Percentiles rank a stretch among this genome's conserved stretches.
phyloP scores from a whole-genome alignment of 805 yeast species.

The Suhomyces prunicola region DNA sequence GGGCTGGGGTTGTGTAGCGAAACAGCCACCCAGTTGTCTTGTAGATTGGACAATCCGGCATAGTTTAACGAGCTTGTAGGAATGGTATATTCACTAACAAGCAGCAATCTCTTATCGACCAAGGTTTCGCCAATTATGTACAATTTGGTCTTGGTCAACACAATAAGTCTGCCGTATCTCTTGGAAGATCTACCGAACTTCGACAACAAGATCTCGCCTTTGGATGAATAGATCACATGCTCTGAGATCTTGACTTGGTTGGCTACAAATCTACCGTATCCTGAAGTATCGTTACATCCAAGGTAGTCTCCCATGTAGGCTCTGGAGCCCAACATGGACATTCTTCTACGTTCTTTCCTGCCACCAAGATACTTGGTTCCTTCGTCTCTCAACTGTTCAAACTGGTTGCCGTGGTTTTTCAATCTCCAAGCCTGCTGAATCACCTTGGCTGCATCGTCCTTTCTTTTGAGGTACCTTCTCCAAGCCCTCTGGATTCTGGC shows the following conservation, averaged over 20 bases:
- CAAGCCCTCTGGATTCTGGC: constrained; percentile 96
- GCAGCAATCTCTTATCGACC: constrained; percentile 53
- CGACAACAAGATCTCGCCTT: constrained; percentile 76
- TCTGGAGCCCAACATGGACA: constrained; percentile 83
- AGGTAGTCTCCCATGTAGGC: constrained; percentile 94
- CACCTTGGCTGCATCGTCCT: constrained; percentile 80
- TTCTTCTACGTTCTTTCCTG: constrained; percentile 83
- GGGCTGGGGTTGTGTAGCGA: constrained; percentile 47
- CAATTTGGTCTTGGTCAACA: constrained; percentile 61
- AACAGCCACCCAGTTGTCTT: constrained; percentile 91
- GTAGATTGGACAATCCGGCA: constrained; percentile 67
- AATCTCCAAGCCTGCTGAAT: constrained; percentile 83
- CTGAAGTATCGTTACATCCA: constrained; percentile 69
- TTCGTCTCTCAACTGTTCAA: constrained; percentile 78
- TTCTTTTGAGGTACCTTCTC: constrained; percentile 75
- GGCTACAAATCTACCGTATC: constrained; percentile 72
- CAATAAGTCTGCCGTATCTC: constrained; percentile 67
- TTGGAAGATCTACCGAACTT: constrained; percentile 92
- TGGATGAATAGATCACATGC: constrained; percentile 68
- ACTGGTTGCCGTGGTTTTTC: constrained; percentile 75
- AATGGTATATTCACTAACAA: constrained; percentile 61
- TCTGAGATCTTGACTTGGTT: constrained; percentile 69
- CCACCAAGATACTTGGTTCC: constrained; percentile 71
- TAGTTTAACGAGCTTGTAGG: constrained; percentile 57
- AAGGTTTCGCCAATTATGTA: constrained; percentile 73